Percentiles rank a stretch among this genome's conserved stretches.
These are phyloP conservation scores for Purshia tridentata DNA, from an alignment of 306 rosid species.

Conservation along the genomic window DNA sequence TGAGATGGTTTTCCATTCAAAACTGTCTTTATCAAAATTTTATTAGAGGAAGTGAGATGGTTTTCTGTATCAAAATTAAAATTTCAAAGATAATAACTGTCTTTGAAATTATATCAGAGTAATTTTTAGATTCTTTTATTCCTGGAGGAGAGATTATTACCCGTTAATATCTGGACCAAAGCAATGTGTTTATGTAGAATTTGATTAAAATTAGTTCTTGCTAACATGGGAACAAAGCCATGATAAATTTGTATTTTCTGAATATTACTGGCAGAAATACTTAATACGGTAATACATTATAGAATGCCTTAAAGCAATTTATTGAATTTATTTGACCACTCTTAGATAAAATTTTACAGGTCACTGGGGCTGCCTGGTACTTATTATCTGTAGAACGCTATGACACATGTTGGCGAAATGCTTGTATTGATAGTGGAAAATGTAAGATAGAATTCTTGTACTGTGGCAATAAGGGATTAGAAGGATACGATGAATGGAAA, in stretches of 20 bases:
- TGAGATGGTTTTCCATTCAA: too few relatives aligned
- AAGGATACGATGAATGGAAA: constrained; percentile 52
- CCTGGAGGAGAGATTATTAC: too few relatives aligned
- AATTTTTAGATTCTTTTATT: too few relatives aligned
- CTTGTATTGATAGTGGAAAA: constrained; percentile 37
- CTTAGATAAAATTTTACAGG: constrained; percentile 34
- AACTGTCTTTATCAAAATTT: too few relatives aligned
- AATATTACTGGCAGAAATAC: background rate
- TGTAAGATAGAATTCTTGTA: constrained; percentile 56
- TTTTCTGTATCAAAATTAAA: too few relatives aligned
- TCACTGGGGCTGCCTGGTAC: constrained; percentile 85
- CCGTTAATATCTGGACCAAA: too few relatives aligned
- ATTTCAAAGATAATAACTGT: too few relatives aligned
- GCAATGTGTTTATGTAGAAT: too few relatives aligned
- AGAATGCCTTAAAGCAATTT: background rate
- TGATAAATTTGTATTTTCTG: background rate
- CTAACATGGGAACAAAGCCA: too few relatives aligned
- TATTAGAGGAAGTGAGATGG: too few relatives aligned
- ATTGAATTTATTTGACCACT: background rate
- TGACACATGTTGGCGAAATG: constrained; percentile 67
- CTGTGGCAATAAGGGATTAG: constrained; percentile 44
- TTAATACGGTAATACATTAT: background rate
- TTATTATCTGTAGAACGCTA: constrained; percentile 74
- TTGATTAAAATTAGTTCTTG: too few relatives aligned
- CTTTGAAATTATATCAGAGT: too few relatives aligned